Conservation (phyloP, 2,329 filamentous ascomycete genomes). For the Pseudogymnoascus sp. region DNA sequence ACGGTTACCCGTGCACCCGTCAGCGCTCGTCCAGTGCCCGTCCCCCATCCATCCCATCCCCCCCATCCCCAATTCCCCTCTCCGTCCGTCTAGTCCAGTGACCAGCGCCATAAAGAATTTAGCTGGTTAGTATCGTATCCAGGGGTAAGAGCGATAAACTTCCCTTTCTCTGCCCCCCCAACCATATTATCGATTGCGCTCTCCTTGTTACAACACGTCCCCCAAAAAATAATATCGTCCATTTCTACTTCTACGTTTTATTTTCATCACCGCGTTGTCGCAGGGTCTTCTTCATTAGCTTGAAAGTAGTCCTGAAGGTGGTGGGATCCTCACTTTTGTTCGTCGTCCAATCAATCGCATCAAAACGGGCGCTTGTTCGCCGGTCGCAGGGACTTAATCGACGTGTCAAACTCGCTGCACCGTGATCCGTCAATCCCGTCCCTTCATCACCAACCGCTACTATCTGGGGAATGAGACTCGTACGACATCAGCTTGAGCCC, state of each 20-base stretch:
- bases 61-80: neutral
- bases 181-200: neutral
- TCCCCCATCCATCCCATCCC: neutral
- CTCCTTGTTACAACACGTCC: neutral
- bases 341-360: neutral
- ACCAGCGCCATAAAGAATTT: neutral
- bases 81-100: neutral
- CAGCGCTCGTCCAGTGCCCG: neutral
- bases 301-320: neutral
- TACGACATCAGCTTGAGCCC: neutral
- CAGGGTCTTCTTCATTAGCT: slow-evolving; percentile 3
- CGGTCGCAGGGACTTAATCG: slow-evolving; percentile 7
- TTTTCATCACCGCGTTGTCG: neutral
- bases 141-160: slow-evolving; percentile 4
- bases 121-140: neutral
- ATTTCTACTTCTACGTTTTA: neutral
- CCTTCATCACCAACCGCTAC: neutral
- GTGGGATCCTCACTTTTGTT: neutral
- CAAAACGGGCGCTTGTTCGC: slow-evolving; percentile 1
- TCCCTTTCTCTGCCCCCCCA: neutral
- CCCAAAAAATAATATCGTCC: neutral
- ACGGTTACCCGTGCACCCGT: slow-evolving; percentile 3
- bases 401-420: slow-evolving; percentile 4
- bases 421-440: slow-evolving; percentile 6
- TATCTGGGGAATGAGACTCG: neutral